phyloP scores from a whole-genome alignment of 2,329 filamentous ascomycete species.

The Fonsecaea pedrosoi region DNA sequence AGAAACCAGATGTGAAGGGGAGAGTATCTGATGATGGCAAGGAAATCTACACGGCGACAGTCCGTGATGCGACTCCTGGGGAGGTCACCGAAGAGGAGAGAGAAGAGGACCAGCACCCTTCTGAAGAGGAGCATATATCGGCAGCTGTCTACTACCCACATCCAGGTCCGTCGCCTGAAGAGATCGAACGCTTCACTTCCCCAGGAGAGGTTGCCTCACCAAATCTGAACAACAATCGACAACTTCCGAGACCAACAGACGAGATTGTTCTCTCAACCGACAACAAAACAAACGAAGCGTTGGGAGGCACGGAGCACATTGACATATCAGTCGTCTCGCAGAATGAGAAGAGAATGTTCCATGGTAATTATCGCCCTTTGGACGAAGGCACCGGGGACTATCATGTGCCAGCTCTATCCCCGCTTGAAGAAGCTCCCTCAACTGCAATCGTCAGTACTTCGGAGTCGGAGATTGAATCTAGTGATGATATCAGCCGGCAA shows the following conservation, averaged over 20 bases:
- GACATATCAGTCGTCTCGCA: slow-evolving; percentile 68
- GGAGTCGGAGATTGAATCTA: slow-evolving; percentile 53
- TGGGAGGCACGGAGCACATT: slow-evolving; percentile 53
- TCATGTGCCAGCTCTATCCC: slow-evolving; percentile 28
- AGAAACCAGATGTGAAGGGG: slow-evolving; percentile 52
- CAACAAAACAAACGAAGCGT: slow-evolving; percentile 14
- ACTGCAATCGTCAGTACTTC: slow-evolving; percentile 44
- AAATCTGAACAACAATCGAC: slow-evolving; percentile 19
- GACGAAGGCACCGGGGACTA: slow-evolving; percentile 30
- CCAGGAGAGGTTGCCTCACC: slow-evolving; percentile 30
- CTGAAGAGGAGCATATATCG: slow-evolving; percentile 67
- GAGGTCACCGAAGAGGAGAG: not conserved
- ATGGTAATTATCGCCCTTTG: slow-evolving; percentile 56
- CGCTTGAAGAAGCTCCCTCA: slow-evolving; percentile 30
- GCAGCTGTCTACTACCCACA: slow-evolving; percentile 71
- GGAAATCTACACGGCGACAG: slow-evolving; percentile 15
- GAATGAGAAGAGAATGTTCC: slow-evolving; percentile 65
- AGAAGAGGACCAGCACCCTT: slow-evolving; percentile 6
- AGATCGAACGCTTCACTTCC: slow-evolving; percentile 42
- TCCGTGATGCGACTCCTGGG: not conserved
- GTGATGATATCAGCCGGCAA: slow-evolving; percentile 55
- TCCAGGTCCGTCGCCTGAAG: slow-evolving; percentile 57
- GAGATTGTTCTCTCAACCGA: slow-evolving; percentile 26
- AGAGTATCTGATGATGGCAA: slow-evolving; percentile 62
- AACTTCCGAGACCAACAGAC: slow-evolving; percentile 7